Evolutionary conservation across 768 basidiomycete species (phyloP), one percentile per base, ranked within the genome.

Genomic region (Favolaschia claudopus): DNA sequence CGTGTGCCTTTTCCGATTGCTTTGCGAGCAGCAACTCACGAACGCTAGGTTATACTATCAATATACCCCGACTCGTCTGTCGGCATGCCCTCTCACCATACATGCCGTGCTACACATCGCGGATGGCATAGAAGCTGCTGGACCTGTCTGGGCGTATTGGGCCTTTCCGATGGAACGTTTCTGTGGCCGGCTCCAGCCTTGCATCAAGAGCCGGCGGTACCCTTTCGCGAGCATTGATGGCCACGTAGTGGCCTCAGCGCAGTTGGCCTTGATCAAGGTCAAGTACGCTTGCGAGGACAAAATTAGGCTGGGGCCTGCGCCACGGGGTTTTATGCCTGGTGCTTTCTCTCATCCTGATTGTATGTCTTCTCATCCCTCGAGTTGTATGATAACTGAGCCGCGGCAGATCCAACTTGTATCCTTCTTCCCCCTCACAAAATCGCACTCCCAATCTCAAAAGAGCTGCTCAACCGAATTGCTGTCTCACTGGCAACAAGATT

Each of bases 21-120:
- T 25, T 29, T 9, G 19, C 22, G 31, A 7, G 42, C 14, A 20
- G 4, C 36, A 15, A 25, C 17, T 14, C 2, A 40, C 1, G 22
- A 37, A 4, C 31, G n/a, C n/a, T n/a, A 65, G 67, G 0, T n/a
- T 69, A 10, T 77, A 74, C 39, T 76, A 75, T 50, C 70, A 76
- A 36, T 34, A 62, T 15, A 17, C 62, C 28, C 63, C 65, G 0
- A 10, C 36, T 1, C 62, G 69, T 0, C 33, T 77, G 0, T 51
- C 71, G 2, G 39, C 67, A 1, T 78, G 77, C 48, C 67, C 70
- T 0, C 32, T 77, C 3, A 75, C 74, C 0, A 62, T 77, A 15
- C 76, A 77, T 52, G 72, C 67, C 9, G 25, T 52, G 5, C 37
- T 52, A 2, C 50, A 52, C 27, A 52, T 52, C 15, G 38, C 50